Evolutionary conservation across 148 eudicot genomes (phyloP).

Genomic region (Drosera capensis): DNA sequence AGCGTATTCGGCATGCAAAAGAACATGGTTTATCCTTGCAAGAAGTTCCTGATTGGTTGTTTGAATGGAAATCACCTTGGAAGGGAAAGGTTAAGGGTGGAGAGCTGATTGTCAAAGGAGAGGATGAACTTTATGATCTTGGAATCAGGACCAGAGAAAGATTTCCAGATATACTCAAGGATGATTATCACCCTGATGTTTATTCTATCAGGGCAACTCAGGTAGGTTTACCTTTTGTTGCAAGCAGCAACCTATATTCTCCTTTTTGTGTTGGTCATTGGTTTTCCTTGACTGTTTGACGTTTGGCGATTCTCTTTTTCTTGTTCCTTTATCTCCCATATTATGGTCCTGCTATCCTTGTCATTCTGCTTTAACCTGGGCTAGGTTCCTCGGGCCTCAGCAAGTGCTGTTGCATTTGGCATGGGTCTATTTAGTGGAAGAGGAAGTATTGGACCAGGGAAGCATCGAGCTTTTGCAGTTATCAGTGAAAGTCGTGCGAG

Average conservation of each 20-base stretch:
- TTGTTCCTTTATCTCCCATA: not conserved
- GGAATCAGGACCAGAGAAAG: constrained; percentile 60
- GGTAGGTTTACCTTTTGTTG: constrained; percentile 21
- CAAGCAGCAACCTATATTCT: not conserved
- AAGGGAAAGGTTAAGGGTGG: constrained; percentile 71
- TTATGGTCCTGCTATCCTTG: not conserved
- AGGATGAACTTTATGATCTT: constrained; percentile 70
- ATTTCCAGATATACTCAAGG: constrained; percentile 46
- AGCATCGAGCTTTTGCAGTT: constrained; percentile 86
- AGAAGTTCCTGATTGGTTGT: constrained; percentile 69
- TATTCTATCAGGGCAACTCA: constrained; percentile 88
- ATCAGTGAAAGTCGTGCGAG: constrained; percentile 93
- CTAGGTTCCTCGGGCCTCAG: constrained; percentile 92
- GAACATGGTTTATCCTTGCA: constrained; percentile 31
- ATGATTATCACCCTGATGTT: constrained; percentile 70
- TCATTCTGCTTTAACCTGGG: constrained; percentile 1
- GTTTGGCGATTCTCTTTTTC: not conserved
- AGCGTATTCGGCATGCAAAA: constrained; percentile 41
- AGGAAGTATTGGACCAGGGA: constrained; percentile 79
- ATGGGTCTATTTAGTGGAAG: constrained; percentile 79
- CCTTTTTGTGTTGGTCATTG: constrained; percentile 3
- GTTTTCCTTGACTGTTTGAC: not conserved
- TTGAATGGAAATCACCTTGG: constrained; percentile 93
- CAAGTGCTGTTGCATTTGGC: constrained; percentile 97
- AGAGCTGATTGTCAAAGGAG: constrained; percentile 67